A percentile compares a stretch with the other conserved stretches of the same genome.
Evolutionary conservation across 139 green algal species (phyloP).

Genomic region (Tetraselmis chui): DNA sequence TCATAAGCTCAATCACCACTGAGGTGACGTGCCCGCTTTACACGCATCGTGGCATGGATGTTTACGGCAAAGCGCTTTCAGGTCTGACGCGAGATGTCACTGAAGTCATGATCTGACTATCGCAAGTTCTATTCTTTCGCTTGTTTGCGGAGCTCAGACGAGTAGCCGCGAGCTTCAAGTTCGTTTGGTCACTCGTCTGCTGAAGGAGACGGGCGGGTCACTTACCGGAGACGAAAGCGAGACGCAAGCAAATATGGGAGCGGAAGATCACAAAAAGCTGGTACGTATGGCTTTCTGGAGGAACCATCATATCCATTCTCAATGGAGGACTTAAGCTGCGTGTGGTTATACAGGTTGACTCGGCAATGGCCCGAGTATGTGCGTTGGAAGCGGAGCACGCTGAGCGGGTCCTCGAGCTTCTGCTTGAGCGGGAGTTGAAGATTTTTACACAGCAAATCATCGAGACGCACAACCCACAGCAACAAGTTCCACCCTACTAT

Average conservation of each 20-base stretch:
- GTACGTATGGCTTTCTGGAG: background rate
- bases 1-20: background rate
- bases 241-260: background rate
- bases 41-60: background rate
- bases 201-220: background rate
- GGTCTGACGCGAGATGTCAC: background rate
- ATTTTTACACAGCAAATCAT: background rate
- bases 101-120: background rate
- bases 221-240: background rate
- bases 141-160: no score
- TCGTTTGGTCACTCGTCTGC: background rate
- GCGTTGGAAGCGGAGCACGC: background rate
- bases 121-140: no score
- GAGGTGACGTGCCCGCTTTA: background rate
- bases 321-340: no score
- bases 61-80: background rate
- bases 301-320: no score
- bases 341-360: background rate
- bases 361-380: background rate
- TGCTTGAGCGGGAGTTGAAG: conserved; percentile 11
- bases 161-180: background rate
- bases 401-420: background rate
- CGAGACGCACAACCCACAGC: background rate
- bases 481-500: background rate
- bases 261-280: background rate